Base-by-base conservation (phyloP, 768 basidiomycete genomes). In the Boletellus emodensis region DNA sequence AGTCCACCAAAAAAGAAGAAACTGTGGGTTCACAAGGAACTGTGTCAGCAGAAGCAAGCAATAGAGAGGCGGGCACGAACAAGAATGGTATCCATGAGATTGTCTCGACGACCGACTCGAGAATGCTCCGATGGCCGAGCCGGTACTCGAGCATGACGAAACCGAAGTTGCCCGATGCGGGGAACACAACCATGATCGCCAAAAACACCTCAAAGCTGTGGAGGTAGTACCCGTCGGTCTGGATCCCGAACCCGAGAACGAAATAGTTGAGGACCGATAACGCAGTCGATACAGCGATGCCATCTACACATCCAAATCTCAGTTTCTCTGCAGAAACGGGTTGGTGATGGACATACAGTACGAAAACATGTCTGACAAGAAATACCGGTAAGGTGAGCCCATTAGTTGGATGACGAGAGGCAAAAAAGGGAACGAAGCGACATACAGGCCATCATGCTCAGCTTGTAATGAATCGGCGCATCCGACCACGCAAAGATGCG, bases 171-270 rank as follows among this genome's bases (percentile, higher is more conserved):
- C 87, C 88, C 3, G 81, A 76, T 1, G 84, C 86, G 63, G 81
- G 82, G 67, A 90, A 90, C 4, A 90, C 85, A 2, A 82, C 77
- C 1, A 81, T 74, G 13, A 82, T 84, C 14, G 88, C 82, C 20
- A 90, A 75, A 76, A 83, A 89, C 48, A 89, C 81, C 67, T 90
- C 87, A 69, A 89, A 90, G 60, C 78, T 80, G 68, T 84, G 85
- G 66, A 86, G 75, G 65, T 88, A 90, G 65, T 80, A 89, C 4
- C 80, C 84, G 55, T 90, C 87, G 14, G 85, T 80, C n/a, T 77
- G 75, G 61, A 88, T 78, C 52, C 71, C 75, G 66, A 84, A 87
- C 4, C 87, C 87, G 18, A 90, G 81, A 32, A 90, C 64, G 34
- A 85, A 69, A 63, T 90, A 90, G 69, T 89, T 90, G 70, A 89